phyloP scores from a whole-genome alignment of 2,329 filamentous ascomycete genomes.

The Hymenoscyphus scutula region DNA sequence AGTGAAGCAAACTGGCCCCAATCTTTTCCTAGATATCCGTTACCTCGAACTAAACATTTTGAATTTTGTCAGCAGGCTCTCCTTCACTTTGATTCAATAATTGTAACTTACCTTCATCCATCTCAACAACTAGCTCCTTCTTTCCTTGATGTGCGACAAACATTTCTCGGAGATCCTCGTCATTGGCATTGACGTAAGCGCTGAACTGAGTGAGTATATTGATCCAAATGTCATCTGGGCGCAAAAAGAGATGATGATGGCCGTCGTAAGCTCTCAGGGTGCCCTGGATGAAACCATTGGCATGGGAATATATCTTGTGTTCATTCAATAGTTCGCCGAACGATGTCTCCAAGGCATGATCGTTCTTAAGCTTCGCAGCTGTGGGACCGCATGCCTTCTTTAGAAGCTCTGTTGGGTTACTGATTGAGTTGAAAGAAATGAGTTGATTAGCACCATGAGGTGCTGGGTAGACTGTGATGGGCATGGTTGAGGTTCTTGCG shows the following conservation, averaged over 20 bases:
- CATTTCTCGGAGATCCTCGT: constrained; percentile 42
- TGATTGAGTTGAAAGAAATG: neutral
- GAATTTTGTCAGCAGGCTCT: neutral
- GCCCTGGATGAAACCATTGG: constrained; percentile 42
- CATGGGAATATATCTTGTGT: neutral
- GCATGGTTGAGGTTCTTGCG: neutral
- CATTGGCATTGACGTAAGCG: constrained; percentile 46
- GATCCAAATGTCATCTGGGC: constrained; percentile 54
- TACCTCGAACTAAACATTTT: neutral
- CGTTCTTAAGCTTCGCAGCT: neutral
- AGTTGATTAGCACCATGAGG: constrained; percentile 11
- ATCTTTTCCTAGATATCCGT: constrained; percentile 21
- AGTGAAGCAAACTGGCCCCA: constrained; percentile 35
- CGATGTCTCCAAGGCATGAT: neutral
- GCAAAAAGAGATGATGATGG: constrained; percentile 46
- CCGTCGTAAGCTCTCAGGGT: constrained; percentile 42
- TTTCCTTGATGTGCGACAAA: constrained; percentile 46
- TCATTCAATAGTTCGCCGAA: neutral
- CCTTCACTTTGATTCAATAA: constrained; percentile 4
- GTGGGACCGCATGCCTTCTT: neutral
- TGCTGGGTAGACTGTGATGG: constrained; percentile 4
- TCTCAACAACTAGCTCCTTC: constrained; percentile 34
- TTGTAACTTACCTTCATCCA: neutral
- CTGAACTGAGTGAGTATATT: constrained; percentile 49
- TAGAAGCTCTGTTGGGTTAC: neutral